These are phyloP conservation scores for Taxillus chinensis DNA, from an alignment of 164 flowering plant genomes.

Conservation along the genomic window DNA sequence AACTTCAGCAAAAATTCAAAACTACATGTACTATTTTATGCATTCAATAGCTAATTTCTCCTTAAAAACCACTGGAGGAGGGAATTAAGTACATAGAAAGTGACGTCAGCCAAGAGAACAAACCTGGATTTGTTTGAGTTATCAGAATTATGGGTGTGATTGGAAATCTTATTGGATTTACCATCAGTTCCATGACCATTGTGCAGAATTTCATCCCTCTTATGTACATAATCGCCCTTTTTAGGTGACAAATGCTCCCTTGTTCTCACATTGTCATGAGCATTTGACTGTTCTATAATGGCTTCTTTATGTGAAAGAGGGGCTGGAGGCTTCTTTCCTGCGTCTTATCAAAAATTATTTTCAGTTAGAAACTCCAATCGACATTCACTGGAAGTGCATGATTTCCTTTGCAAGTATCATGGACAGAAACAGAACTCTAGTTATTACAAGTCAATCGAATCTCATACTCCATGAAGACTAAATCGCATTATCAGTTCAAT, in stretches of 20 bases:
- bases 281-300: conserved; percentile 11
- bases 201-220: conserved; percentile 19
- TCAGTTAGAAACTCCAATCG: neutral
- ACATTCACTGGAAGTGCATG: neutral
- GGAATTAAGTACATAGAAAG: neutral
- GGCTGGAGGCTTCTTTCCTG: conserved; percentile 18
- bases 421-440: no score
- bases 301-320: conserved; percentile 11
- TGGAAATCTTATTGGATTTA: conserved; percentile 16
- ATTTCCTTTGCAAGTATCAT: no score
- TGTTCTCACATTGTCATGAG: conserved; percentile 12
- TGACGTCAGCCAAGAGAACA: conserved; percentile 7
- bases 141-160: conserved; percentile 18
- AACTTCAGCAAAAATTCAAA: neutral
- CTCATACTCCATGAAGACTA: no score
- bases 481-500: conserved; percentile 15
- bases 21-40: neutral
- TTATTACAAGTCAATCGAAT: no score
- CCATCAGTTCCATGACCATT: conserved; percentile 29
- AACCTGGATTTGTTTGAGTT: conserved; percentile 48
- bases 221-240: conserved; percentile 41
- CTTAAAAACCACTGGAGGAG: neutral
- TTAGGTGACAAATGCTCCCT: conserved; percentile 29
- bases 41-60: neutral
- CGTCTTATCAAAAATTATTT: conserved; percentile 8